Evolutionary conservation across 2,329 filamentous ascomycete species (phyloP), one percentile per base, ranked within the genome.

Genomic region (Teratosphaeriaceae sp.): DNA sequence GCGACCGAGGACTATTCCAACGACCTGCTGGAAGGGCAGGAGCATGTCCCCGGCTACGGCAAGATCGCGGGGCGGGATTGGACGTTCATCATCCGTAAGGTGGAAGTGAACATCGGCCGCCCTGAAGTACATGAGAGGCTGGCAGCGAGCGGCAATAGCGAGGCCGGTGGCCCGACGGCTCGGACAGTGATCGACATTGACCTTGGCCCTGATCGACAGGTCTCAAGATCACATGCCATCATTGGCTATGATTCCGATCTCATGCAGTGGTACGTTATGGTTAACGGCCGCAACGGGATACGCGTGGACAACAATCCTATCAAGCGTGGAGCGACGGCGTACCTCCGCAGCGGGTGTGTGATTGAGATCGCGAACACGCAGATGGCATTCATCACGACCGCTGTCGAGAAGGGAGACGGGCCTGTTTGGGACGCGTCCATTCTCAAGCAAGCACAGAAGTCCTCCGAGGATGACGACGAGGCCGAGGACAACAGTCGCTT

Each of bases 371-470:
- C 84, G 55, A 86, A 86, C 41, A 85, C 92, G 1, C 90, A 98
- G 69, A 98, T 98, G 92, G 90, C 97, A 74, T 98, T 98, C 65
- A 87, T 96, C 37, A 78, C 94, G n/a, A 90, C 92, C 0, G 80
- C 78, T 85, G 58, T 75, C 75, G 18, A 77, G 69, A 56, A 88
- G 84, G 59, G 75, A 85, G 77, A 85, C 53, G 80, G 85, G 35
- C 82, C 84, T 23, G 75, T 79, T 20, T 68, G 81, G 57, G 62
- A 64, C 44, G 62, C 59, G 23, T 60, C 62, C 5, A 64, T 65
- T 45, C 54, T 65, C 23, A 56, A 57, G 27, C 62, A 65, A 33
- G 59, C 59, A 6, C 61, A 64, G 46, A 62, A 59, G 41, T 68
- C 67, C 13, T 70, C 70, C 31, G 62, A 65, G 36, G 63, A 65